Conservation (phyloP, 176 grass and related monocot genomes). For the Oryza glaberrima region DNA sequence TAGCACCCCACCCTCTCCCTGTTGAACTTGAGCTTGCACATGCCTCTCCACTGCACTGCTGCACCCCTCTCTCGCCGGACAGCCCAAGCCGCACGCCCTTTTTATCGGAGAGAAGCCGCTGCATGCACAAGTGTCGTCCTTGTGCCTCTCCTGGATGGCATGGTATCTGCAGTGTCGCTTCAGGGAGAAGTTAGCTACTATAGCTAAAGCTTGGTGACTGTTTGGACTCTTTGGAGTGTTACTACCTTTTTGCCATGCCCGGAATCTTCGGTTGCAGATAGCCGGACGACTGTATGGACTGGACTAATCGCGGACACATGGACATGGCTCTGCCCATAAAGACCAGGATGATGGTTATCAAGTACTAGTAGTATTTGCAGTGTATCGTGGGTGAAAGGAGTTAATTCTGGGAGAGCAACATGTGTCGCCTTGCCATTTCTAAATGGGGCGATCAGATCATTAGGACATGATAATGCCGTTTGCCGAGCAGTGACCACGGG, state of each 20-base stretch:
- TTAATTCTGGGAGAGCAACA: slow-evolving; percentile 32
- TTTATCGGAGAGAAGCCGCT: slow-evolving; percentile 11
- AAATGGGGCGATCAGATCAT: not conserved
- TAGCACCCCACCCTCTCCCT: slow-evolving; percentile 47
- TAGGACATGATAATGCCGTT: not conserved
- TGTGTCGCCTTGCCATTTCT: not conserved
- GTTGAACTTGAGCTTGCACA: slow-evolving; percentile 44
- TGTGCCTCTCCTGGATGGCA: slow-evolving; percentile 17
- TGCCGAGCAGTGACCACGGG: not conserved
- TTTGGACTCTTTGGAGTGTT: not conserved
- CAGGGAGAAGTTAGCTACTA: not conserved
- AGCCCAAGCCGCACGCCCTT: not conserved
- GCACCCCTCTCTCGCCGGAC: not conserved
- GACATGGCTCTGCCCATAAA: slow-evolving; percentile 3
- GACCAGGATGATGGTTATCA: not conserved
- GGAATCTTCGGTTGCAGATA: slow-evolving; percentile 9
- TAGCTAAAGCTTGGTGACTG: not conserved
- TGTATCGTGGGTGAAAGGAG: not conserved
- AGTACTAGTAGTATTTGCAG: not conserved
- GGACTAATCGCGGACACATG: slow-evolving; percentile 34
- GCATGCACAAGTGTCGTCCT: not conserved
- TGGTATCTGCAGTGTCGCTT: slow-evolving; percentile 18
- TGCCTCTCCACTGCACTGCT: not conserved
- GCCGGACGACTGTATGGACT: not conserved
- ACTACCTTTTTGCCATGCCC: slow-evolving; percentile 28